Percentiles rank a stretch among this genome's conserved stretches.
These are phyloP conservation scores for Clarkia xantiana DNA, from an alignment of 345 rosid genomes.

Conservation along the genomic window DNA sequence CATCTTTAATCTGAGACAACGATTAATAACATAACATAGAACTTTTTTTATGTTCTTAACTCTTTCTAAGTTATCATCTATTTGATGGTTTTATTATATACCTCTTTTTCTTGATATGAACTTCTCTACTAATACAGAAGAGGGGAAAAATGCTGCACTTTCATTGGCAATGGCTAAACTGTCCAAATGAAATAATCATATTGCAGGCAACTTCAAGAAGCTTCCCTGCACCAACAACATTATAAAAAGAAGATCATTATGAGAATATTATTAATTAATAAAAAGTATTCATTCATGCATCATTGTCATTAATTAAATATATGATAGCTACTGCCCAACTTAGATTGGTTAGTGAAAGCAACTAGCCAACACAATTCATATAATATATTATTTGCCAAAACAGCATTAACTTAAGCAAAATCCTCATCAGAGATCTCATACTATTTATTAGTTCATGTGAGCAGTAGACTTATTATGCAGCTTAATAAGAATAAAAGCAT, in stretches of 20 bases:
- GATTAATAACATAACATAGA: no score
- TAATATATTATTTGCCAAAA: neutral
- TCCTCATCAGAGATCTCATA: no score
- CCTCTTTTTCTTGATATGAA: neutral
- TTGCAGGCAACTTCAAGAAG: constrained; percentile 77
- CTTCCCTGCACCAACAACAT: constrained; percentile 38
- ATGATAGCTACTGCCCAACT: constrained; percentile 3
- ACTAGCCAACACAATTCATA: neutral
- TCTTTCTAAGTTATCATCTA: no score
- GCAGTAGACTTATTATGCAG: no score
- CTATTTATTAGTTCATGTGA: no score
- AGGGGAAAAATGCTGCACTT: constrained; percentile 2
- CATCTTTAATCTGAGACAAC: no score
- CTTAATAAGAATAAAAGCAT: no score
- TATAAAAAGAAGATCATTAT: neutral
- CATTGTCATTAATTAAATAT: neutral
- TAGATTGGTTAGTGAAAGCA: neutral
- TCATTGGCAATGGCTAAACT: constrained; percentile 42
- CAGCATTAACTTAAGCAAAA: neutral
- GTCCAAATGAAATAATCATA: constrained; percentile 44
- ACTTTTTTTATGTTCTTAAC: no score
- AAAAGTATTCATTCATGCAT: neutral
- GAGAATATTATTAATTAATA: neutral
- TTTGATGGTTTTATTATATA: no score
- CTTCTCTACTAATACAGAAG: neutral